A percentile compares a stretch with the other conserved stretches of the same genome.
phyloP scores from a whole-genome alignment of 1,139 yeast species.

The Scheffersomyces lignicola region DNA sequence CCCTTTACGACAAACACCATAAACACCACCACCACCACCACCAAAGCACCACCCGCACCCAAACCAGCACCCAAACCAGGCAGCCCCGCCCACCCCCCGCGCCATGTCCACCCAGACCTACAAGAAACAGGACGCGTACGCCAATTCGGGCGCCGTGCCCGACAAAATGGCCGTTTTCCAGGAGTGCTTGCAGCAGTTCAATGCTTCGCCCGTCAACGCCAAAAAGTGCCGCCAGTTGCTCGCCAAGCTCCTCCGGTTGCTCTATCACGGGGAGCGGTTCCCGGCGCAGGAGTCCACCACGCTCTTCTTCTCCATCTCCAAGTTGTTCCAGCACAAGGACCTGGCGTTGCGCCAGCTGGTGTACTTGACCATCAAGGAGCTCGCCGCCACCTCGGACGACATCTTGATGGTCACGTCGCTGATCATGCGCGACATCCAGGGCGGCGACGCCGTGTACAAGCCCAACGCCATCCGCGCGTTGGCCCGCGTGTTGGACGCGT shows the following conservation, averaged over 20 bases:
- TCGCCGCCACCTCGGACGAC: conserved; percentile 82
- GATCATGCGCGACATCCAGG: conserved; percentile 96
- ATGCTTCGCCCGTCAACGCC: conserved; percentile 87
- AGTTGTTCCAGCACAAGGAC: conserved; percentile 91
- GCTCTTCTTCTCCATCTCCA: conserved; percentile 89
- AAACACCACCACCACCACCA: no score
- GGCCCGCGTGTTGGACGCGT: conserved; percentile 84
- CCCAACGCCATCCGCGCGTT: conserved; percentile 95
- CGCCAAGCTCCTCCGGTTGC: conserved; percentile 68
- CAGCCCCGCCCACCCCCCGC: no score
- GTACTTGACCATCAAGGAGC: conserved; percentile 89
- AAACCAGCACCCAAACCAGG: no score
- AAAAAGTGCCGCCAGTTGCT: conserved; percentile 79
- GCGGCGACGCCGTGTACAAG: conserved; percentile 80
- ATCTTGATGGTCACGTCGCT: conserved; percentile 97
- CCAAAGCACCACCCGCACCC: no score
- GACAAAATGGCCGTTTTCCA: conserved; percentile 98
- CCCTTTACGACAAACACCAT: no score
- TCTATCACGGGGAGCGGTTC: conserved; percentile 84
- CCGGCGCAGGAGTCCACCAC: conserved; percentile 90
- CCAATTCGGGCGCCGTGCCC: conserved; percentile 59
- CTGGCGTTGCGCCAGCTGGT: conserved; percentile 90
- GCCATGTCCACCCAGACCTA: conserved; percentile 77
- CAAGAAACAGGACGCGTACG: conserved; percentile 76
- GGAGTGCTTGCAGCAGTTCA: conserved; percentile 91